Evolutionary conservation across 768 basidiomycete species (phyloP), one percentile per base, ranked within the genome.

Genomic region (Rubroboletus satanas): DNA sequence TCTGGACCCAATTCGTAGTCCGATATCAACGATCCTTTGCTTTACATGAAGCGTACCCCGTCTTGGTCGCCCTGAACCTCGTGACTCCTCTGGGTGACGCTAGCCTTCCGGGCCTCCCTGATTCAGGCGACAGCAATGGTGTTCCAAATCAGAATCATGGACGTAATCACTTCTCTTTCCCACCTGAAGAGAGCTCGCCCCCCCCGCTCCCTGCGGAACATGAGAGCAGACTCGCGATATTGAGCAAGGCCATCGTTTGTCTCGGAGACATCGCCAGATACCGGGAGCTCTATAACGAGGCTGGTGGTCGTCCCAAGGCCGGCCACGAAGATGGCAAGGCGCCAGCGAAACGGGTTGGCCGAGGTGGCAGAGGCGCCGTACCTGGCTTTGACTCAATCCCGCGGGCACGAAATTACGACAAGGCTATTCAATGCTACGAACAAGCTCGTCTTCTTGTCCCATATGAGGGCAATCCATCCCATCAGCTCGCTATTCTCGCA

Each of bases 181-280:
- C 87, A 21, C 73, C 79, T 0, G 83, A 86, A 47, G 80, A 81
- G 48, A 60, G 65, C 36, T 66, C 76, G 37, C 79, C 79, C 9
- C 38, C 73, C 11, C 77, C 77, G 29, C 55, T 57, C 31, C 58
- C 62, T 41, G 57, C 56, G 12, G 57, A 68, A 35, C 82, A 81
- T 48, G 80, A 81, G 53, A 77, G 77, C 56, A 81, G 85, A 53
- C 74, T 95, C n/a, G 81, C 83, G 10, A 84, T 90, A 42, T 73
- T 94, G 41, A 88, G 86, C 74, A 97, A 96, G 73, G 85, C 88
- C 8, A 75, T 99, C 51, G 85, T 98, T 18, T 96, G 90, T 69
- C 79, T 95, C 9, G 97, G 97, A 11, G 97, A 99, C 65, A 86
- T 99, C 45, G 90, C 93, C 55, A 81, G 97, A 39, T 99, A 99